phyloP scores from a whole-genome alignment of 768 basidiomycete species.

The Leccinum uliginosum region DNA sequence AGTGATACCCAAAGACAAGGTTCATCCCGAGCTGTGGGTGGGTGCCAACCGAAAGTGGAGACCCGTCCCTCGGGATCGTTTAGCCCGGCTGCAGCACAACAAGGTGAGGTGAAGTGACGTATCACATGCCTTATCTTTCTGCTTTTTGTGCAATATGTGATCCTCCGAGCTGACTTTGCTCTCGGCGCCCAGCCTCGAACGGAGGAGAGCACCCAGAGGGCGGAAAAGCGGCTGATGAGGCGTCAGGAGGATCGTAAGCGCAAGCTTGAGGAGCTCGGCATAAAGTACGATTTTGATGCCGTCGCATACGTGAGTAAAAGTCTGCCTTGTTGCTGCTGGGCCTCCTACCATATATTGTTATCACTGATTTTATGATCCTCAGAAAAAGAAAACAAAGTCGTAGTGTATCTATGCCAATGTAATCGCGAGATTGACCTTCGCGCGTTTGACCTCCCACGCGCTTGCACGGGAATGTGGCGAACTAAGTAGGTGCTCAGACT shows the following conservation, averaged over 20 bases:
- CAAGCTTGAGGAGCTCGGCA: slow-evolving; percentile 76
- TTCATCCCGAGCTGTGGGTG: slow-evolving; percentile 93
- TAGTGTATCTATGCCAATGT: slow-evolving; percentile 1
- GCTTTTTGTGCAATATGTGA: background rate
- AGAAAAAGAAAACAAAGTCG: slow-evolving; percentile 37
- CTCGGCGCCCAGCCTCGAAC: slow-evolving; percentile 56
- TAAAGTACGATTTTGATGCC: slow-evolving; percentile 81
- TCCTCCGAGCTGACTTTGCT: slow-evolving; percentile 5
- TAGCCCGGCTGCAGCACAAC: slow-evolving; percentile 74
- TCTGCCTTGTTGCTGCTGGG: background rate
- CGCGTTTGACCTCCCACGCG: background rate
- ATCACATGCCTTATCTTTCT: background rate
- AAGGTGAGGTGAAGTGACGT: slow-evolving; percentile 47
- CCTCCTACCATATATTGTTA: background rate
- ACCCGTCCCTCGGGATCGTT: slow-evolving; percentile 64
- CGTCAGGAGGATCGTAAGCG: slow-evolving; percentile 75
- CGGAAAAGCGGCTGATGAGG: slow-evolving; percentile 64
- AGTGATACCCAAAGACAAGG: slow-evolving; percentile 80
- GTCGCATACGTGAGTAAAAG: slow-evolving; percentile 71
- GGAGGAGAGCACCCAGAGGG: slow-evolving; percentile 58
- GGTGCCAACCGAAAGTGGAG: slow-evolving; percentile 96
- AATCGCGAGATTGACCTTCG: background rate
- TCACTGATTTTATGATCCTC: background rate
- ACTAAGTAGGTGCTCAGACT: background rate
- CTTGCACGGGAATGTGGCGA: background rate